Evolutionary conservation across 768 basidiomycete species (phyloP).

Genomic region (Roridomyces roridus): DNA sequence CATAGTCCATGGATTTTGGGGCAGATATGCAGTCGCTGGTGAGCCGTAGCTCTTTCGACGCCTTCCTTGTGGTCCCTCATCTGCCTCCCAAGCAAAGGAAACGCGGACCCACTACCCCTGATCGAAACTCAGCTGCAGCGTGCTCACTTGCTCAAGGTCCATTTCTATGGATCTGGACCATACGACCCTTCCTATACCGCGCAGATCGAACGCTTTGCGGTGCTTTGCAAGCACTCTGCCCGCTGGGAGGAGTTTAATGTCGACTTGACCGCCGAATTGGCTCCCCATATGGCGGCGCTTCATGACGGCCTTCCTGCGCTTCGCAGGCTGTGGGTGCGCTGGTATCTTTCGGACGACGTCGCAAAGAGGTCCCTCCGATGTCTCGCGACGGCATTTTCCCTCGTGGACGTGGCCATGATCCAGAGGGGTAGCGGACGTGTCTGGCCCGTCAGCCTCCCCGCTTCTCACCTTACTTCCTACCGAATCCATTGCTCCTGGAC

Average conservation of each 20-base stretch:
- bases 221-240: background rate
- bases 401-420: conserved; percentile 1
- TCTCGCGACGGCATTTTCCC: background rate
- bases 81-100: too few relatives aligned
- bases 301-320: background rate
- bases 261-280: background rate
- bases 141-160: background rate
- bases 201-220: background rate
- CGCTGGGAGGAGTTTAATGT: conserved; percentile 1
- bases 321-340: background rate
- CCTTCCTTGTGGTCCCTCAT: conserved; percentile 10
- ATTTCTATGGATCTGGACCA: too few relatives aligned
- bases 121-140: background rate
- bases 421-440: background rate
- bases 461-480: conserved; percentile 1
- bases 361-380: background rate
- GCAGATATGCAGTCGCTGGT: conserved; percentile 7
- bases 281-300: background rate
- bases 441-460: background rate
- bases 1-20: conserved; percentile 5
- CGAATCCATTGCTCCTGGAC: background rate
- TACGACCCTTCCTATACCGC: too few relatives aligned
- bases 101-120: background rate
- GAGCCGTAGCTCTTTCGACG: background rate
- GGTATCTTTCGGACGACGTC: background rate